These are phyloP conservation scores for Talaromyces sp. DNA, from an alignment of 2,329 filamentous ascomycete species.

Conservation along the genomic window DNA sequence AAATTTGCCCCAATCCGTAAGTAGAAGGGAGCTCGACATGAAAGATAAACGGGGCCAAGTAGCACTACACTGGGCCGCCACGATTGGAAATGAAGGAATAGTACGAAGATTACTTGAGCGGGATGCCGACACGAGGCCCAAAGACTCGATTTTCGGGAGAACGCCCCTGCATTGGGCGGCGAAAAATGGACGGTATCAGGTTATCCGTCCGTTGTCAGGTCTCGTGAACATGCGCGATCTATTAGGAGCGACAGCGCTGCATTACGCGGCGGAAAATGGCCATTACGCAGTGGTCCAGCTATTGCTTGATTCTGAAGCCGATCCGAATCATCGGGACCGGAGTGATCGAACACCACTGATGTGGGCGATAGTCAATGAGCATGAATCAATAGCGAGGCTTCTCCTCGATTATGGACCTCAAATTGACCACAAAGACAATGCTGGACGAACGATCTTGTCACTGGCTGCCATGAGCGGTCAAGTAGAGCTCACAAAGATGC, in stretches of 20 bases:
- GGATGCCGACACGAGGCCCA: background rate
- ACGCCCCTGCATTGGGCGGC: background rate
- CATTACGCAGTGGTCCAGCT: constrained; percentile 2
- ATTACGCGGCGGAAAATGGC: constrained; percentile 25
- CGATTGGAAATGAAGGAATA: background rate
- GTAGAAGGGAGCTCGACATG: background rate
- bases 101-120: background rate
- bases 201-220: background rate
- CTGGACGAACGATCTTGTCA: background rate
- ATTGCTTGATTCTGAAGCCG: constrained; percentile 1
- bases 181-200: background rate
- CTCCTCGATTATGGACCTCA: constrained; percentile 26
- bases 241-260: constrained; percentile 24
- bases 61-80: background rate
- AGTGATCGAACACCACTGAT: background rate
- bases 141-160: background rate
- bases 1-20: background rate
- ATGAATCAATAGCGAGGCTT: constrained; percentile 22
- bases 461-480: constrained; percentile 6
- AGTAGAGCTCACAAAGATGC: background rate
- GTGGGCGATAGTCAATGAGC: constrained; percentile 5
- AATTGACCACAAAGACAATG: constrained; percentile 16
- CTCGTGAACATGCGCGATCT: background rate
- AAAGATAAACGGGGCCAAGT: background rate
- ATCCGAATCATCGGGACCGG: background rate